phyloP scores from a whole-genome alignment of 2,329 filamentous ascomycete species.

The Aspergillus aculeatus region DNA sequence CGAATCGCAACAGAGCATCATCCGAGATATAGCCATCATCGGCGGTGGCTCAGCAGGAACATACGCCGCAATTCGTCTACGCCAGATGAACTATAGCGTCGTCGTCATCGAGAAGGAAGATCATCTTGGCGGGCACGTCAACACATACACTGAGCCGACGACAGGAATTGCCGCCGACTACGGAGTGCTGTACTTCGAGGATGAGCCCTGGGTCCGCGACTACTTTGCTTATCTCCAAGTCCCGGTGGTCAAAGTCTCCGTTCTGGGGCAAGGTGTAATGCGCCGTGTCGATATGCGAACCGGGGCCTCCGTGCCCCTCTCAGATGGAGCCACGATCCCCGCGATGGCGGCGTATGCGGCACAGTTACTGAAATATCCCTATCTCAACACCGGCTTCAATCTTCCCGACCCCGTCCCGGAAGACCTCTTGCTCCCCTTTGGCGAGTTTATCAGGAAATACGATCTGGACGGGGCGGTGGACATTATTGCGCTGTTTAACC shows the following conservation, averaged over 20 bases:
- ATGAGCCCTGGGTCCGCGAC: background rate
- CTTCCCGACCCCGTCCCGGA: constrained; percentile 25
- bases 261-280: background rate
- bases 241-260: background rate
- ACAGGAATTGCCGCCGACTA: background rate
- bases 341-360: background rate
- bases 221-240: background rate
- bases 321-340: background rate
- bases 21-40: background rate
- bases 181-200: background rate
- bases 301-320: background rate
- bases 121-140: background rate
- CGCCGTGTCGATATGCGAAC: background rate
- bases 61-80: background rate
- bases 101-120: background rate
- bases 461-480: background rate
- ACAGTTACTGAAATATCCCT: background rate
- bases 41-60: background rate
- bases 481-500: background rate
- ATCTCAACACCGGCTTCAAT: background rate
- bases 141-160: background rate
- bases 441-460: constrained; percentile 18
- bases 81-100: background rate
- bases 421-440: constrained; percentile 17
- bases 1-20: background rate